These are phyloP conservation scores for Lentinula lateritia DNA, from an alignment of 768 basidiomycete genomes.

Conservation along the genomic window DNA sequence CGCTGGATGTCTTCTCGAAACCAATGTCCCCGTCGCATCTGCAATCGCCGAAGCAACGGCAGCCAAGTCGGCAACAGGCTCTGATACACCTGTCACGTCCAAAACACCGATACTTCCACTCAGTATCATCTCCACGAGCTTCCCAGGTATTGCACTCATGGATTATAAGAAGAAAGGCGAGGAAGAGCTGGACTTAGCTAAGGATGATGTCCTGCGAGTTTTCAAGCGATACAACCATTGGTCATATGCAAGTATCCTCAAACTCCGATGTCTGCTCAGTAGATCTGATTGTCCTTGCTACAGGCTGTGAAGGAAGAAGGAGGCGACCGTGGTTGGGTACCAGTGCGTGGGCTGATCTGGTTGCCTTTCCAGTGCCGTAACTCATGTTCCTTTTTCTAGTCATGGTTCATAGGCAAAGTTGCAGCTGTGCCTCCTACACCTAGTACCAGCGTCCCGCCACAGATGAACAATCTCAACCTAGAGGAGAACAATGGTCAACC, in stretches of 20 bases:
- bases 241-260: conserved; percentile 65
- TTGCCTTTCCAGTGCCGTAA: background rate
- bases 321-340: conserved; percentile 96
- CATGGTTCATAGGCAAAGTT: conserved; percentile 95
- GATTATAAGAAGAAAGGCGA: conserved; percentile 93
- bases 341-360: conserved; percentile 34
- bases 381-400: conserved; percentile 30
- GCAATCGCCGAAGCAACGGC: conserved; percentile 81
- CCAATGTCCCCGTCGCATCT: conserved; percentile 82
- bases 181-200: conserved; percentile 84
- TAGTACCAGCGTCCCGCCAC: conserved; percentile 30
- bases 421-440: conserved; percentile 40
- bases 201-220: conserved; percentile 85
- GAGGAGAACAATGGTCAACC: conserved; percentile 39
- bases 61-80: conserved; percentile 35
- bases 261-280: conserved; percentile 5
- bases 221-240: conserved; percentile 99
- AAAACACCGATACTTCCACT: conserved; percentile 81
- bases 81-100: conserved; percentile 31
- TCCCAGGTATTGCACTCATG: conserved; percentile 95
- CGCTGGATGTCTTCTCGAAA: conserved; percentile 93
- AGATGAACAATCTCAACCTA: conserved; percentile 19
- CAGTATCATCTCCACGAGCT: conserved; percentile 95
- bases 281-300: conserved; percentile 9
- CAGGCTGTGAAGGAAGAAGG: conserved; percentile 91